Evolutionary conservation across 225 moss, liverwort and hornwort genomes (phyloP).

Genomic region (Bryum argenteum): DNA sequence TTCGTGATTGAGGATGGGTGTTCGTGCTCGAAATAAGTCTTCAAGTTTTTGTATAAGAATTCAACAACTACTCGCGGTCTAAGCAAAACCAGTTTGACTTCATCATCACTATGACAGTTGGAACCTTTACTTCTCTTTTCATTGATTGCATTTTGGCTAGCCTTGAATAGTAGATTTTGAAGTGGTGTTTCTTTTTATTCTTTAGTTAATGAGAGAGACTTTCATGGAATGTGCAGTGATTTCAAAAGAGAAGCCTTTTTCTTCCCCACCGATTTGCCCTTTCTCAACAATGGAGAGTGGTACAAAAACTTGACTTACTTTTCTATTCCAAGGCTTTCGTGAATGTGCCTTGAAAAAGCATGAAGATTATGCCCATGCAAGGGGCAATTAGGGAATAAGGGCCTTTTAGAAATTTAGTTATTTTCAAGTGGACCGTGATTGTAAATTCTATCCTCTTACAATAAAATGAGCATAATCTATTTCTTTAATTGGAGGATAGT

Average conservation of each 20-base stretch:
- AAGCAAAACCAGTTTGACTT: constrained; percentile 88
- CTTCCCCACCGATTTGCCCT: constrained; percentile 63
- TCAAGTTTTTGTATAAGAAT: constrained; percentile 85
- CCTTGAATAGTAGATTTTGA: too few species aligned
- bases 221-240: constrained; percentile 55
- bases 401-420: too few species aligned
- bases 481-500: too few species aligned
- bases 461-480: too few species aligned
- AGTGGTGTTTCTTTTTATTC: too few species aligned
- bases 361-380: too few species aligned
- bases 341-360: neutral
- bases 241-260: constrained; percentile 72
- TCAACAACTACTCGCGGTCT: too few species aligned
- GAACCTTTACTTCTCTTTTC: constrained; percentile 20
- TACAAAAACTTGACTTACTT: constrained; percentile 14
- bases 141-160: too few species aligned
- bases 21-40: constrained; percentile 77
- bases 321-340: neutral
- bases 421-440: too few species aligned
- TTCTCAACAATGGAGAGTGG: constrained; percentile 78
- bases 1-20: too few species aligned
- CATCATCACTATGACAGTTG: constrained; percentile 81
- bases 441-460: too few species aligned
- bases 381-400: too few species aligned
- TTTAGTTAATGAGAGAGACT: neutral